Base-by-base conservation (phyloP, 208 protist genomes). In the Trypanosomatidae sp. region DNA sequence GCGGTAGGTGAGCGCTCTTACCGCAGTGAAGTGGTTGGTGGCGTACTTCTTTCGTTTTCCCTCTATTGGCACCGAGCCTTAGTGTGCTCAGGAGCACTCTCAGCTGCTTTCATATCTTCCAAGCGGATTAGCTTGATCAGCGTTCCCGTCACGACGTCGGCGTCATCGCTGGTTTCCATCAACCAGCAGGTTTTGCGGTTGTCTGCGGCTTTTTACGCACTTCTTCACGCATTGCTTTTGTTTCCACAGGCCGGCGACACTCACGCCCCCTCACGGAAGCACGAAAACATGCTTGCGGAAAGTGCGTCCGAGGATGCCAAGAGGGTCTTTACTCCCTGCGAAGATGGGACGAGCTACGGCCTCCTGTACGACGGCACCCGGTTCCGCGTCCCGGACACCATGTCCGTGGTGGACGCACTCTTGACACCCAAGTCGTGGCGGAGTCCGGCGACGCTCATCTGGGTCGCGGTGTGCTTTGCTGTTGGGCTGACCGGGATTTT, bases 341-440 rank as follows among this genome's bases (percentile, higher is more conserved):
- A 58, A 39, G 71, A 73, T 15, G 62, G 44, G 25, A 69, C 50
- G 71, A 77, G 56, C 52, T 83, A 76, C 41, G 86, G 86, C n/a
- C 49, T 91, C 30, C 76, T 93, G 43, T 53, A 80, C 7, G 76
- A 85, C 53, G 88, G 88, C 73, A 84, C 72, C 7, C 83, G 81
- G 33, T 93, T 95, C 71, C 46, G 7, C 2, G 85, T 91, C 8
- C 89, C 89, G 2, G 84, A 89, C 49, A 94, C 89, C 28, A 89
- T 91, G 78, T 87, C 81, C n/a, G 85, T 96, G 50, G 30, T 91
- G 52, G 67, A 79, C 39, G 70, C 82, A n/a, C 82, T 94, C 19
- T 43, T 85, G 53, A 73, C 66, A 25, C 80, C 73, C 49, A 79
- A 84, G 73, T 90, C 86, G 60, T 93, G 87, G 84, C 60, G 44